Conservation (phyloP, 176 grass and related monocot genomes). For the Eragrostis curvula region DNA sequence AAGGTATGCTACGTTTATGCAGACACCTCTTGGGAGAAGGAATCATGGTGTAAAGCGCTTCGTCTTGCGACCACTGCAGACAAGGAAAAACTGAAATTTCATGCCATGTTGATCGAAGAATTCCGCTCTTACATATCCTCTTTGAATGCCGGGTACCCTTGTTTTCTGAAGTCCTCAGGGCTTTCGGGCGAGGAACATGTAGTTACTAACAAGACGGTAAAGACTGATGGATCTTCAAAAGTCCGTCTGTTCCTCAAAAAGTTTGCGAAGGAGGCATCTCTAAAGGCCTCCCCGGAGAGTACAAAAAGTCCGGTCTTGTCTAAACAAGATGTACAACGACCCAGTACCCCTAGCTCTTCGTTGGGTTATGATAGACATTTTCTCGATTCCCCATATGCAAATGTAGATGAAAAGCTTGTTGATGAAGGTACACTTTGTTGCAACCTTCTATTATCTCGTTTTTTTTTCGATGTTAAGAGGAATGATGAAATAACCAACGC, state of each 20-base stretch:
- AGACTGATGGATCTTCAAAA: conserved; percentile 55
- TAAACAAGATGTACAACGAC: conserved; percentile 38
- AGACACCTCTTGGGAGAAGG: conserved; percentile 86
- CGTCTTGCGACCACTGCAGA: conserved; percentile 69
- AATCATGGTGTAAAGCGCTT: conserved; percentile 89
- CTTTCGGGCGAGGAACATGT: conserved; percentile 32
- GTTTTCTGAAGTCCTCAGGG: conserved; percentile 51
- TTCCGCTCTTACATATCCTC: conserved; percentile 64
- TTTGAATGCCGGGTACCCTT: conserved; percentile 75
- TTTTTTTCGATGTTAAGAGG: conserved; percentile 88
- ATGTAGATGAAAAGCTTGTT: conserved; percentile 39
- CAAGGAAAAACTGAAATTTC: conserved; percentile 40
- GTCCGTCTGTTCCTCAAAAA: conserved; percentile 66
- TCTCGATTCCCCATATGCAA: conserved; percentile 21
- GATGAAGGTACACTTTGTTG: conserved; percentile 73
- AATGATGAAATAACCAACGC: conserved; percentile 52
- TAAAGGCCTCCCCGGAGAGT: conserved; percentile 50
- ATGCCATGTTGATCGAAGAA: conserved; percentile 54
- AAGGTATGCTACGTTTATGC: conserved; percentile 70
- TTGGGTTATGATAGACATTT: conserved; percentile 32
- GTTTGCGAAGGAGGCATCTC: conserved; percentile 56
- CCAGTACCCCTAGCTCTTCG: conserved; percentile 46
- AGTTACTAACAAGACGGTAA: conserved; percentile 45
- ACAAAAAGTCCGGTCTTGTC: conserved; percentile 36
- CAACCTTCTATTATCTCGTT: conserved; percentile 77